Percentiles rank a stretch among this genome's conserved stretches.
Evolutionary conservation across 2,329 filamentous ascomycete species (phyloP).

Genomic region (Hyphodiscus sp.): DNA sequence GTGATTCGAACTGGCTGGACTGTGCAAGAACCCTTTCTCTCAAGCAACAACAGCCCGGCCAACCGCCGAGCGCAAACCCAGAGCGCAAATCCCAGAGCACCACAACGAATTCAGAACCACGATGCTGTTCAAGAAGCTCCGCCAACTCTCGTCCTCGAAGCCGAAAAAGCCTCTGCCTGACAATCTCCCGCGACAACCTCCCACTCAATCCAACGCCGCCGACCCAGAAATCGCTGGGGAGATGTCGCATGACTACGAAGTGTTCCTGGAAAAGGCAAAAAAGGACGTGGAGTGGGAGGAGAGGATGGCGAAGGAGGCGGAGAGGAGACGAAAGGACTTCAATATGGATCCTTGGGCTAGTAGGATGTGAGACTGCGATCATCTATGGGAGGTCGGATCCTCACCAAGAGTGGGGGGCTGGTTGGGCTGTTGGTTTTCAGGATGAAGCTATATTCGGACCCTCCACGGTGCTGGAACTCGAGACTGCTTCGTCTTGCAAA

Average conservation of each 20-base stretch:
- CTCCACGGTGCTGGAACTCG: no score
- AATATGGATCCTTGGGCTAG: constrained; percentile 1
- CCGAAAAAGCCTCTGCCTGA: background rate
- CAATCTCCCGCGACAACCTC: background rate
- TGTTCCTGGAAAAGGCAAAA: background rate
- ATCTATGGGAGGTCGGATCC: no score
- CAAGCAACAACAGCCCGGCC: background rate
- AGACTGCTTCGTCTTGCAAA: no score
- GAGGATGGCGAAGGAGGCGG: background rate
- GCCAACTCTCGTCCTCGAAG: background rate
- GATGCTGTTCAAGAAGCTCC: background rate
- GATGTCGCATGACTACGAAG: background rate
- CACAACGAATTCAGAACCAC: background rate
- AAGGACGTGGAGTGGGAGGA: background rate
- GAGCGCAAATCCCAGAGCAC: background rate
- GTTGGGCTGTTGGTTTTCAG: no score
- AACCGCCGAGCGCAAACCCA: background rate
- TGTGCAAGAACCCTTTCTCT: background rate
- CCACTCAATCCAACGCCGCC: background rate
- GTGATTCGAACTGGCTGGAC: no score
- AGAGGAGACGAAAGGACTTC: background rate
- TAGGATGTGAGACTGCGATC: background rate
- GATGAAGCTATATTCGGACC: no score
- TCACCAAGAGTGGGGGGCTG: no score
- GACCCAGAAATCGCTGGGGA: background rate